Evolutionary conservation across 2,329 filamentous ascomycete species (phyloP).

Genomic region (Paecilomyces sp.): DNA sequence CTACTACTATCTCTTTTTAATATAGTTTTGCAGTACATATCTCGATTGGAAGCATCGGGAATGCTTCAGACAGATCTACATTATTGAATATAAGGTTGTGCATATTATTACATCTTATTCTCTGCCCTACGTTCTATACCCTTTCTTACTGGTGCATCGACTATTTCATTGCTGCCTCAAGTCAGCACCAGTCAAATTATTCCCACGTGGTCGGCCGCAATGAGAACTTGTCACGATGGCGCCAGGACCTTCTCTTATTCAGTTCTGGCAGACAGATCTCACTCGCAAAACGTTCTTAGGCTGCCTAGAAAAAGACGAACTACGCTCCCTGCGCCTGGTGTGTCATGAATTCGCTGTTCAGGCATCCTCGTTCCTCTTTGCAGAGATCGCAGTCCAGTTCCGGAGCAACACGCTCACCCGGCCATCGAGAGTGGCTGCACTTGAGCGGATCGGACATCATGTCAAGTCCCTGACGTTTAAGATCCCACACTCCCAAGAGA

Average conservation of each 20-base stretch:
- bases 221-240: not conserved
- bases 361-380: constrained; percentile 33
- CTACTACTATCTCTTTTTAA: constrained; percentile 1
- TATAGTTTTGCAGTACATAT: constrained; percentile 1
- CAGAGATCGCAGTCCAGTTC: constrained; percentile 39
- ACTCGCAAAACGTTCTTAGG: constrained; percentile 25
- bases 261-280: constrained; percentile 29
- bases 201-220: not conserved
- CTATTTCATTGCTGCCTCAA: not conserved
- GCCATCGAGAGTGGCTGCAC: constrained; percentile 62
- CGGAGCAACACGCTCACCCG: constrained; percentile 65
- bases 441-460: constrained; percentile 70
- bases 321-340: constrained; percentile 26
- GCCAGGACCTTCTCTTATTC: constrained; percentile 16
- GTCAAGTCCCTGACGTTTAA: constrained; percentile 72
- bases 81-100: not conserved
- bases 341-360: constrained; percentile 26
- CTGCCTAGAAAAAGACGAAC: constrained; percentile 23
- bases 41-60: constrained; percentile 1
- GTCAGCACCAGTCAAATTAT: not conserved
- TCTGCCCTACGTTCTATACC: not conserved
- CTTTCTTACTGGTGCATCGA: not conserved
- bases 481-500: constrained; percentile 68
- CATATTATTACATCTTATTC: not conserved
- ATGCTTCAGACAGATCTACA: not conserved